Base-by-base conservation (phyloP, 1,284 basidiomycete genomes). In the Laetiporus sulphureus region DNA sequence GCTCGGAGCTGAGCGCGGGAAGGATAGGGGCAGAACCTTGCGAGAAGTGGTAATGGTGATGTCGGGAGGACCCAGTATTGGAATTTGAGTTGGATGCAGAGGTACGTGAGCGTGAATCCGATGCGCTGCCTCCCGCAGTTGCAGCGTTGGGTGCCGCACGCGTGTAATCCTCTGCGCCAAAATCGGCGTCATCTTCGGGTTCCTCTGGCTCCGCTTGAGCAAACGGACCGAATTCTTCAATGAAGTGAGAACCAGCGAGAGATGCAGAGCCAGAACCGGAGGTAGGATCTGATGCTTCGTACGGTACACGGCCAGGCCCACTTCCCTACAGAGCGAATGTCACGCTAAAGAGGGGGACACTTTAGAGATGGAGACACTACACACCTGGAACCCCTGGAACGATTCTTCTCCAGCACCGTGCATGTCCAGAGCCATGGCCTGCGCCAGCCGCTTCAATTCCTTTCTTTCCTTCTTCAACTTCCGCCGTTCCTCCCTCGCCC, bases 311-410 rank as follows among this genome's bases (percentile, higher is more conserved):
- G 3, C 25, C 45, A 13, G 50, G 41, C 3, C 63, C 63, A 41
- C 63, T 65, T 5, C 65, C 65, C 49, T 63, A 49, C 22, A 36
- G 3, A 30, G 7, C 5, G 5, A 20, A 4, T 3, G 1, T 20
- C 19, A n/a, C 18, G 16, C 33, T 16, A 7, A 22, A 15, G 3
- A 7, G 12, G 20, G 29, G 12, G 13, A 35, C 13, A 29, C 7
- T 34, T 30, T 15, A 20, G 24, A 15, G 36, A 19, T 36, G 19
- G 18, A 21, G 8, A 18, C 10, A 38, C 52, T 33, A 63, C 72
- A 40, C 12, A 73, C 76, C 49, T 70, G 75, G 59, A 80, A 80
- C 1, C 78, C 77, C 50, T 83, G 77, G 49, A 82, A 79, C 7
- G 67, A 62, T 5, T 49, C 60, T 12, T 53, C 55, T 10, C 53